Evolutionary conservation across 495 filamentous ascomycete genomes (phyloP).

Genomic region (Neurospora sp.): DNA sequence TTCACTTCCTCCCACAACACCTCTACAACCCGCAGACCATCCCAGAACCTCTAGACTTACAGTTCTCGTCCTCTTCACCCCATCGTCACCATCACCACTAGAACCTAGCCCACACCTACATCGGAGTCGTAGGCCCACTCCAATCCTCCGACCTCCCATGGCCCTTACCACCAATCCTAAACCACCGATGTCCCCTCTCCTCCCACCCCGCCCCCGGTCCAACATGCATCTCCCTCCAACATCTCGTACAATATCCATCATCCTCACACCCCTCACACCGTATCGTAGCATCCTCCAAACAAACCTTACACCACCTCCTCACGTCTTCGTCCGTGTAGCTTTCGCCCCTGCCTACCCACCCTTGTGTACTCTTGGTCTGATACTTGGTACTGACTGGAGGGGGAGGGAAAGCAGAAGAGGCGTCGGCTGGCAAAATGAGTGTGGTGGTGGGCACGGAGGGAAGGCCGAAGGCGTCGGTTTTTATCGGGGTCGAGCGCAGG

Average conservation of each 20-base stretch:
- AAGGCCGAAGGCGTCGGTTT: constrained; percentile 31
- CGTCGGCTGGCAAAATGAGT: constrained; percentile 16
- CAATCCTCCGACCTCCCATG: background rate
- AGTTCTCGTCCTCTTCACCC: too few species aligned
- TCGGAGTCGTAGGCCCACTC: background rate
- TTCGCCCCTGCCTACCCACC: constrained; percentile 9
- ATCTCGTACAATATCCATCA: constrained; percentile 55
- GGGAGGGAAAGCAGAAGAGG: constrained; percentile 43
- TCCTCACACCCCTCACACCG: constrained; percentile 53
- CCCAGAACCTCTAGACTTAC: too few species aligned
- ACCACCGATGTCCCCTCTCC: constrained; percentile 41
- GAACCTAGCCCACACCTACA: background rate
- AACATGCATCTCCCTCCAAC: constrained; percentile 61
- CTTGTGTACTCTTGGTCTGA: background rate
- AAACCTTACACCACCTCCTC: constrained; percentile 61
- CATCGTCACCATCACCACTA: too few species aligned
- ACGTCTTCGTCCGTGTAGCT: constrained; percentile 52
- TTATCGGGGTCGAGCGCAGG: constrained; percentile 12
- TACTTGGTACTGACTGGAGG: constrained; percentile 17
- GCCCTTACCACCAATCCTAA: constrained; percentile 15
- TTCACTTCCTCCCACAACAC: too few species aligned
- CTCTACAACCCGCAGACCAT: too few species aligned
- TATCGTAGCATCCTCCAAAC: constrained; percentile 54
- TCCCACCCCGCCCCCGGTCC: constrained; percentile 48
- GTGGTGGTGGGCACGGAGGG: constrained; percentile 41